Evolutionary conservation across 176 grass and related monocot genomes (phyloP).

Genomic region (Olyra latifolia): DNA sequence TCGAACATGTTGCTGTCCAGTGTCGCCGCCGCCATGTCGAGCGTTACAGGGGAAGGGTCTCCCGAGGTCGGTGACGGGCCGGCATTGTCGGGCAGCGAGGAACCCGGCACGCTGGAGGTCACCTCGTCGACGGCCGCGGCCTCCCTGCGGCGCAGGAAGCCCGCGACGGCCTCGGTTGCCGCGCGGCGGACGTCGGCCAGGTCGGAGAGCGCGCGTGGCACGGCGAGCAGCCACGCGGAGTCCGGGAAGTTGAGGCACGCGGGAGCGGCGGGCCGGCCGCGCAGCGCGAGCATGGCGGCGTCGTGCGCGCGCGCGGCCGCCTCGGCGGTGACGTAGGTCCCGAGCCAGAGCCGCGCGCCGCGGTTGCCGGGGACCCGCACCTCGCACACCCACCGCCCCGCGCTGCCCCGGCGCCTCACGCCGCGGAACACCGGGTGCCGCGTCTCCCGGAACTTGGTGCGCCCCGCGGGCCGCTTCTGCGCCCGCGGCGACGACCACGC

Average conservation of each 20-base stretch:
- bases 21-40: neutral
- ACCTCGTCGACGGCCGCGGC: neutral
- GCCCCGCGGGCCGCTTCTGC: constrained; percentile 60
- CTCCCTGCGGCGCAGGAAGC: constrained; percentile 22
- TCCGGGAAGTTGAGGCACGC: constrained; percentile 62
- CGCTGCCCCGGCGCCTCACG: constrained; percentile 55
- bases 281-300: constrained; percentile 48
- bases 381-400: constrained; percentile 71
- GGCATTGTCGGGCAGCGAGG: neutral
- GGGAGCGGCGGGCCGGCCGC: neutral
- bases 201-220: constrained; percentile 28
- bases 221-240: constrained; percentile 53
- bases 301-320: constrained; percentile 72
- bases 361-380: constrained; percentile 62
- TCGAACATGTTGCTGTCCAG: constrained; percentile 13
- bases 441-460: constrained; percentile 87
- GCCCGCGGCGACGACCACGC: constrained; percentile 15
- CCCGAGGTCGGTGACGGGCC: neutral
- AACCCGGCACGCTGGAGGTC: neutral
- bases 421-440: constrained; percentile 80
- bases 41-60: neutral
- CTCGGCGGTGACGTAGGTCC: constrained; percentile 65
- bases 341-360: constrained; percentile 68
- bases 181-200: constrained; percentile 38
- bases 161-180: constrained; percentile 40